Base-by-base conservation (phyloP, 257 asterid genomes). In the Scutellaria minor region DNA sequence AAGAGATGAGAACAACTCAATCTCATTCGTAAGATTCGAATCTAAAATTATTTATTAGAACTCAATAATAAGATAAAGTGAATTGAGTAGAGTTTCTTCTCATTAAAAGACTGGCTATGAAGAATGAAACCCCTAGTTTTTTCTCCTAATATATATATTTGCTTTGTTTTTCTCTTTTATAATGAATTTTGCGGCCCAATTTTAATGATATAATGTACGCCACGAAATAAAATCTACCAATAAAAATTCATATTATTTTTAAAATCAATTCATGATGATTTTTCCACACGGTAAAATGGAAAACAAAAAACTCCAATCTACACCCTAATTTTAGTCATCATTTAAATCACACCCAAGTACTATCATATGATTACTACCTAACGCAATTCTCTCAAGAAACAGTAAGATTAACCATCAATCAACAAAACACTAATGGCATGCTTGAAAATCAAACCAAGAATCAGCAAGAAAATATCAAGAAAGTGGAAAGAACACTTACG, bases 401-500 rank as follows among this genome's bases (percentile, higher is more conserved):
- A 22, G 27, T 7, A 44, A 44, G 47, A 44, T 2, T 20, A 56
- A 56, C 4, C 39, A 1, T 69, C 20, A 15, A 22, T 72, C 27
- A 74, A 50, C 44, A 62, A 59, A 24, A 50, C 15, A 61, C 9
- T 35, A 70, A 58, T 64, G 9, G 14, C 60, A 72, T 42, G 72
- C 58, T 72, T 40, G 35, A 71, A 62, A 24, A 31, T 58, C 13
- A 42, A 61, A 55, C 62, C 27, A 24, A 75, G 20, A 78, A 63
- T 14, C 55, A 73, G 0, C 48, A 13, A 45, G 2, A 35, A 53
- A 47, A 6, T 14, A 68, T 47, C 55, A 13, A 39, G 61, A 35
- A 46, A 13, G 37, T 6, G 5, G 55, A 22, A 67, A n/a, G 66
- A 75, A 79, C 37, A 31, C 96, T 93, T 68, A 93, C 98, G 73